These are phyloP conservation scores for Sporobolomyces phaffii DNA, from an alignment of 768 basidiomycete species.

Conservation along the genomic window DNA sequence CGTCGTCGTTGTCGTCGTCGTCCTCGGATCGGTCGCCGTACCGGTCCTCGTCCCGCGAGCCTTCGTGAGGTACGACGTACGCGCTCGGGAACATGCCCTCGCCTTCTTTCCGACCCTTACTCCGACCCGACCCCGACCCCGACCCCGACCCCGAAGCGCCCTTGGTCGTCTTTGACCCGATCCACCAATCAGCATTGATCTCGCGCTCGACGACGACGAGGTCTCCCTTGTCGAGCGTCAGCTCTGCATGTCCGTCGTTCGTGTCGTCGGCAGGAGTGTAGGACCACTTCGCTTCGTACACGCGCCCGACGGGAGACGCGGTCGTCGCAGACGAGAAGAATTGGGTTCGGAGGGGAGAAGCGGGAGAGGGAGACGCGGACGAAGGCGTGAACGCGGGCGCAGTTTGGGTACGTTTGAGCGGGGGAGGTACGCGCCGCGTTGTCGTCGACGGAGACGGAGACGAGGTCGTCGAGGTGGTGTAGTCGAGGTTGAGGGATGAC, in stretches of 20 bases:
- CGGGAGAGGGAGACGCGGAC: not conserved
- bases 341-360: not conserved
- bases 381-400: not conserved
- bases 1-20: not conserved
- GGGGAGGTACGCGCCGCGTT: not conserved
- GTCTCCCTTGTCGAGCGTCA: constrained; percentile 1
- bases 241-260: not conserved
- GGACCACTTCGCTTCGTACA: constrained; percentile 13
- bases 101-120: not conserved
- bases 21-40: too few species aligned
- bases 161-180: too few species aligned
- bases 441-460: too few species aligned
- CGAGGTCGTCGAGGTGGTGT: not conserved
- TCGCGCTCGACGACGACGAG: constrained; percentile 12
- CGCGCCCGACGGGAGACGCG: not conserved
- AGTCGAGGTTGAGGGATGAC: not conserved
- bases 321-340: not conserved
- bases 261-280: not conserved
- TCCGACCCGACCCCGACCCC: not conserved
- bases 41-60: not conserved
- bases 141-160: too few species aligned
- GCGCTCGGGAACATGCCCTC: constrained; percentile 24
- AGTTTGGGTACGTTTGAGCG: constrained; percentile 14
- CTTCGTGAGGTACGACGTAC: constrained; percentile 9
- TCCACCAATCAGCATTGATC: constrained; percentile 22